A percentile compares a stretch with the other conserved stretches of the same genome.
Conservation (phyloP, 2,329 filamentous ascomycete genomes). For the Aspergillus fijiensis region DNA sequence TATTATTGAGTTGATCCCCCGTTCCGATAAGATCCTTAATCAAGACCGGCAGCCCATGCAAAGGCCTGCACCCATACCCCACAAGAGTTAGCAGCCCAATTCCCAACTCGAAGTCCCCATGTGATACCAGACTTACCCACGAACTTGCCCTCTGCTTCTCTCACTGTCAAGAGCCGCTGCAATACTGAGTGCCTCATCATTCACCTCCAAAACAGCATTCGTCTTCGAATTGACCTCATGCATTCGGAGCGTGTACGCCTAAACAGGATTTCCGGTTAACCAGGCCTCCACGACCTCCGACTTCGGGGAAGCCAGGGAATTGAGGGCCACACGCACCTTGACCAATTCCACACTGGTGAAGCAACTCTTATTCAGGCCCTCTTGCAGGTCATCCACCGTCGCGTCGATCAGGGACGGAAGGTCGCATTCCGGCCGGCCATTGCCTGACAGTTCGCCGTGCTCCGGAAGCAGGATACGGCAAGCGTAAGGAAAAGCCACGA, state of each 20-base stretch:
- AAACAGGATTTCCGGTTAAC: conserved; percentile 1
- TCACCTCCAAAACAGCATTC: conserved; percentile 55
- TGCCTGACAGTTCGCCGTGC: neutral
- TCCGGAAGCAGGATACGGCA: neutral
- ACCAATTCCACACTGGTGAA: conserved; percentile 61
- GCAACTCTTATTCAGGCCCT: conserved; percentile 50
- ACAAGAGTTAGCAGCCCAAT: neutral
- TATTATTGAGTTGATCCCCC: conserved; percentile 62
- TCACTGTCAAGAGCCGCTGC: conserved; percentile 51
- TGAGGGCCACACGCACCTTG: conserved; percentile 27
- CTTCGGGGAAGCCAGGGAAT: neutral
- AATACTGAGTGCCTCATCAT: conserved; percentile 55
- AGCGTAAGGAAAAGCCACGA: neutral
- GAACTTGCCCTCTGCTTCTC: conserved; percentile 46
- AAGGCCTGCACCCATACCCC: conserved; percentile 41
- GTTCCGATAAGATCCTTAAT: conserved; percentile 70
- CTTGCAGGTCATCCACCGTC: conserved; percentile 51
- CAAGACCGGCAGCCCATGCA: conserved; percentile 65
- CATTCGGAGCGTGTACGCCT: conserved; percentile 55
- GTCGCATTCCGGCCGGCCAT: conserved; percentile 6
- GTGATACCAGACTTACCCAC: conserved; percentile 38
- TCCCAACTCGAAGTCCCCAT: neutral
- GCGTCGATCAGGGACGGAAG: conserved; percentile 50
- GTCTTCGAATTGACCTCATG: conserved; percentile 54
- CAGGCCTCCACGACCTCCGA: neutral